Conservation (phyloP, 2,329 filamentous ascomycete genomes). For the Fusarium multiceps region DNA sequence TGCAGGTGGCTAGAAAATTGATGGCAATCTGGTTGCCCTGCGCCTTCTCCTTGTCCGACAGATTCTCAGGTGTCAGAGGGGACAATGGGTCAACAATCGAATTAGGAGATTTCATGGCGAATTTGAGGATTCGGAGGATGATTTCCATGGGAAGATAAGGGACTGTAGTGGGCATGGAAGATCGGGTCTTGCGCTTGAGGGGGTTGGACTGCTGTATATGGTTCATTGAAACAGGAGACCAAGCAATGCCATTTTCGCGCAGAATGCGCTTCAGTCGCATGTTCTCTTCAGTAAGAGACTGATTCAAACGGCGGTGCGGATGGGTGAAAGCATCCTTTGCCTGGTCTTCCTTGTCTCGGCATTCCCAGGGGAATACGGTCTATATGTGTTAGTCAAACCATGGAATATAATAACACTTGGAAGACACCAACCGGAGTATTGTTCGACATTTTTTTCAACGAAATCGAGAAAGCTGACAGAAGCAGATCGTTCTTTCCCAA, state of each 20-base stretch:
- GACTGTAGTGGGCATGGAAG: slow-evolving; percentile 47
- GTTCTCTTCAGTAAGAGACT: slow-evolving; percentile 61
- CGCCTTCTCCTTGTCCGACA: slow-evolving; percentile 57
- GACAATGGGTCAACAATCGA: slow-evolving; percentile 67
- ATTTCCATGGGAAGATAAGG: slow-evolving; percentile 65
- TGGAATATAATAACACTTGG: background rate
- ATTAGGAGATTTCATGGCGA: slow-evolving; percentile 59
- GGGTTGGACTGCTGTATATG: slow-evolving; percentile 50
- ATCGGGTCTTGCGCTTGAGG: slow-evolving; percentile 50
- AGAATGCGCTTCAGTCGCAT: slow-evolving; percentile 62
- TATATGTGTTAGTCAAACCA: slow-evolving; percentile 41
- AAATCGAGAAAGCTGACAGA: slow-evolving; percentile 15
- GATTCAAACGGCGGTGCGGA: slow-evolving; percentile 60
- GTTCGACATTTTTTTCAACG: slow-evolving; percentile 34
- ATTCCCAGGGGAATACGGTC: slow-evolving; percentile 60
- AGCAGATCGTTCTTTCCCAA: slow-evolving; percentile 10
- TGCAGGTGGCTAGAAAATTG: slow-evolving; percentile 64
- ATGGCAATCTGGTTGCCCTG: slow-evolving; percentile 64
- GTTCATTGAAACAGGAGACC: slow-evolving; percentile 55
- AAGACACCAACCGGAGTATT: slow-evolving; percentile 35
- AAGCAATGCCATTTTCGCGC: slow-evolving; percentile 63
- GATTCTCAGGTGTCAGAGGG: slow-evolving; percentile 55
- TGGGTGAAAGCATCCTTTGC: slow-evolving; percentile 61
- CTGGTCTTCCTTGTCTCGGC: slow-evolving; percentile 63
- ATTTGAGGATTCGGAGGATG: slow-evolving; percentile 63